Conservation (phyloP, 805 yeast genomes). For the Metschnikowia lunata region DNA sequence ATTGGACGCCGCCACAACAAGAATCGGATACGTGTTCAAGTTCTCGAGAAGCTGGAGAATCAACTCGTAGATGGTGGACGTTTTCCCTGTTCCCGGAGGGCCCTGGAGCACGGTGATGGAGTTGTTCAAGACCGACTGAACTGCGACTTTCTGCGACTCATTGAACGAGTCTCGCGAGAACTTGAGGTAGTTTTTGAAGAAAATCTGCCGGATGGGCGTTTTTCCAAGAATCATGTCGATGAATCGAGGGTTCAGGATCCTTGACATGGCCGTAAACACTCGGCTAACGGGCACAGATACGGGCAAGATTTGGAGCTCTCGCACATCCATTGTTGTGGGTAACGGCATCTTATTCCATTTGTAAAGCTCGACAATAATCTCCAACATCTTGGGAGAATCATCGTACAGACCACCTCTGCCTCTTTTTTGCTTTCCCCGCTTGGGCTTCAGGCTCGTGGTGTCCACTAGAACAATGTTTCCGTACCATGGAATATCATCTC, state of each 20-base stretch:
- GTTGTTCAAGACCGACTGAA: slow-evolving; percentile 48
- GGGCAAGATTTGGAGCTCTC: slow-evolving; percentile 45
- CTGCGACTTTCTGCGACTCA: slow-evolving; percentile 52
- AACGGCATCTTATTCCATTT: slow-evolving; percentile 54
- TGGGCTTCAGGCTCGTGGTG: slow-evolving; percentile 7
- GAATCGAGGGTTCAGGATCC: slow-evolving; percentile 50
- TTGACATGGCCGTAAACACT: slow-evolving; percentile 62
- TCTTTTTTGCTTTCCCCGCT: slow-evolving; percentile 8
- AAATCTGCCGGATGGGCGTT: slow-evolving; percentile 50
- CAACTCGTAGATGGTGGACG: slow-evolving; percentile 41
- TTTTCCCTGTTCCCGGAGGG: slow-evolving; percentile 43
- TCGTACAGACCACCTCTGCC: slow-evolving; percentile 8
- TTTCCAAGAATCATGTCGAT: slow-evolving; percentile 52
- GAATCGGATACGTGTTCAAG: slow-evolving; percentile 54
- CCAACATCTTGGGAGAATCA: slow-evolving; percentile 25
- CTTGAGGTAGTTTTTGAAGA: slow-evolving; percentile 50
- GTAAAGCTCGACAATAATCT: slow-evolving; percentile 48
- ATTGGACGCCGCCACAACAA: slow-evolving; percentile 73
- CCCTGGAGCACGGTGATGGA: slow-evolving; percentile 46
- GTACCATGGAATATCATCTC: slow-evolving; percentile 54
- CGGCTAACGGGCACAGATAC: slow-evolving; percentile 60
- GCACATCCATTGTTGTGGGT: slow-evolving; percentile 42
- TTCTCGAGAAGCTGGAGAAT: slow-evolving; percentile 52
- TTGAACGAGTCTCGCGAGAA: slow-evolving; percentile 49
- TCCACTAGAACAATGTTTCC: slow-evolving; percentile 48